A percentile compares a stretch with the other conserved stretches of the same genome.
phyloP scores from a whole-genome alignment of 163 green algal genomes.

The Botryococcus braunii region DNA sequence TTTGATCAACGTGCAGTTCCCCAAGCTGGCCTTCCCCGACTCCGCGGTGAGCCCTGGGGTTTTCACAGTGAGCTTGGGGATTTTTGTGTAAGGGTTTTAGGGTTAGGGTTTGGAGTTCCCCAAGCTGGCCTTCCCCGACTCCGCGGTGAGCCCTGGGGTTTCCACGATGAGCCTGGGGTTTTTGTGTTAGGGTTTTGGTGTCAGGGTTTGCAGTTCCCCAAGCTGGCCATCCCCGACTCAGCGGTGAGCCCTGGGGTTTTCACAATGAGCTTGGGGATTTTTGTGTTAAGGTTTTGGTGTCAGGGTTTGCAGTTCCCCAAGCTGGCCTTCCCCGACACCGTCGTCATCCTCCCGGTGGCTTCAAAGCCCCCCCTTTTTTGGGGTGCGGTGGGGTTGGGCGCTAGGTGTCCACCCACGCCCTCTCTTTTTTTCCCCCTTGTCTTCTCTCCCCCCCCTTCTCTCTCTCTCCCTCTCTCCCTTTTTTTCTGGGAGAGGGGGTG shows the following conservation, averaged over 20 bases:
- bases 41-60: conserved; percentile 16
- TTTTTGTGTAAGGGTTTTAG: not conserved
- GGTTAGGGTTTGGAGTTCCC: conserved; percentile 4
- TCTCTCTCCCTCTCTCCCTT: too few relatives aligned
- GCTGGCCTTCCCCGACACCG: conserved; percentile 31
- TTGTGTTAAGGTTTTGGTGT: too few relatives aligned
- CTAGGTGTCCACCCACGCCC: not conserved
- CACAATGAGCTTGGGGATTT: too few relatives aligned
- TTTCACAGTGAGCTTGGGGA: conserved; percentile 4
- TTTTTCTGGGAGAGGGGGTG: too few relatives aligned
- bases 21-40: conserved; percentile 32
- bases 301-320: conserved; percentile 37
- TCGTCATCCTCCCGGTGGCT: conserved; percentile 9
- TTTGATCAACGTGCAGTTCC: conserved; percentile 52
- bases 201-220: conserved; percentile 5
- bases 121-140: conserved; percentile 30
- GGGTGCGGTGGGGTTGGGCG: not conserved
- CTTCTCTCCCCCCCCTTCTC: too few relatives aligned
- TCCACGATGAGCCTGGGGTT: not conserved
- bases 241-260: conserved; percentile 15
- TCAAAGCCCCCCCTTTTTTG: not conserved
- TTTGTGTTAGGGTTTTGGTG: not conserved
- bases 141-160: conserved; percentile 15
- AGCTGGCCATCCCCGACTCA: conserved; percentile 30
- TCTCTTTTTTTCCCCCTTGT: not conserved